Percentiles rank a stretch among this genome's conserved stretches.
Conservation (phyloP, 306 rosid species). For the Rosa multiflora region DNA sequence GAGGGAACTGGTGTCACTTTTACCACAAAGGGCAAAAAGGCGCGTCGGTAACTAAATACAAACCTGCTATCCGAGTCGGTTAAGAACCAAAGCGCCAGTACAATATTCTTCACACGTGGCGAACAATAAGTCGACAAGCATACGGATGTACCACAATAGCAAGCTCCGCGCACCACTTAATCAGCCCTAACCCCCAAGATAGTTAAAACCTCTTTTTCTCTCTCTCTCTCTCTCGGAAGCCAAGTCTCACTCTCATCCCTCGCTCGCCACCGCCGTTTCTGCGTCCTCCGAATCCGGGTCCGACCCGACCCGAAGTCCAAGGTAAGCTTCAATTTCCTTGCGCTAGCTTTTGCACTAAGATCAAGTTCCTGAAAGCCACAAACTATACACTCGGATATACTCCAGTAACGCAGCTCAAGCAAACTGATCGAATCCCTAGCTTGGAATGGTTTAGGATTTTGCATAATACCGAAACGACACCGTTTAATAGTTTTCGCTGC, state of each 20-base stretch:
- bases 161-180: background rate
- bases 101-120: background rate
- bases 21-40: background rate
- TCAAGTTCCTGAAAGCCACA: background rate
- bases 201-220: background rate
- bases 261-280: background rate
- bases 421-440: background rate
- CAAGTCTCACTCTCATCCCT: background rate
- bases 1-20: too few relatives aligned
- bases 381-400: background rate
- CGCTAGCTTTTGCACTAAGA: background rate
- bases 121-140: background rate
- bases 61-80: background rate
- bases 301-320: background rate
- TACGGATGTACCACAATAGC: background rate
- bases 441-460: background rate
- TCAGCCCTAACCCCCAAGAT: background rate
- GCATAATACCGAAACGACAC: background rate
- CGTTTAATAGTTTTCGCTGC: background rate
- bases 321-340: background rate
- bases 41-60: background rate
- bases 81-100: background rate
- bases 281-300: constrained; percentile 2
- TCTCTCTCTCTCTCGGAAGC: background rate
- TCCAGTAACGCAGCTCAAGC: background rate